Percentiles rank a stretch among this genome's conserved stretches.
Evolutionary conservation across 257 asterid genomes (phyloP).

Genomic region (Pogostemon cablin): DNA sequence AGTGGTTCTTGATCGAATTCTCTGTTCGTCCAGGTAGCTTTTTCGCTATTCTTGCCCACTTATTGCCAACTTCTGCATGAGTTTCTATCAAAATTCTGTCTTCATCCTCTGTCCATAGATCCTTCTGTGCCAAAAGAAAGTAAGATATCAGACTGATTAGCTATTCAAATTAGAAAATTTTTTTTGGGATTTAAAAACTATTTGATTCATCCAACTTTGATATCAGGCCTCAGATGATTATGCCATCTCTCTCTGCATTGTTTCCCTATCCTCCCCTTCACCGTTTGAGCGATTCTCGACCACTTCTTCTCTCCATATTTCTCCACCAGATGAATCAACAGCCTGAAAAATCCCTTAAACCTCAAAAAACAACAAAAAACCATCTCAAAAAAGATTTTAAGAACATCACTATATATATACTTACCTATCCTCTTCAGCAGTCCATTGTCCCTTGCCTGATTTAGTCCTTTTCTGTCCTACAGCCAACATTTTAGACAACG

Average conservation of each 20-base stretch:
- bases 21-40: conserved; percentile 74
- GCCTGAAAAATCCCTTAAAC: conserved; percentile 36
- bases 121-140: conserved; percentile 54
- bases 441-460: conserved; percentile 86
- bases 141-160: neutral
- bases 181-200: neutral
- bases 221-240: conserved; percentile 87
- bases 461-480: conserved; percentile 44
- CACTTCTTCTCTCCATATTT: conserved; percentile 79
- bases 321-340: conserved; percentile 69
- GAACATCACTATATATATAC: no score
- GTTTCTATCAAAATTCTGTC: conserved; percentile 68
- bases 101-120: conserved; percentile 86
- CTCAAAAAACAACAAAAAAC: neutral
- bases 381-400: no score
- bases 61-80: conserved; percentile 73
- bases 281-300: conserved; percentile 76
- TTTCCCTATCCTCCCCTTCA: conserved; percentile 86
- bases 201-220: conserved; percentile 51
- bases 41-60: conserved; percentile 91
- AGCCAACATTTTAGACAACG: conserved; percentile 30
- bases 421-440: conserved; percentile 59
- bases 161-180: neutral
- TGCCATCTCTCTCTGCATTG: conserved; percentile 98
- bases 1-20: conserved; percentile 88